Evolutionary conservation across 2,329 filamentous ascomycete species (phyloP), one percentile per base, ranked within the genome.

Genomic region (Colletotrichum paranaense): DNA sequence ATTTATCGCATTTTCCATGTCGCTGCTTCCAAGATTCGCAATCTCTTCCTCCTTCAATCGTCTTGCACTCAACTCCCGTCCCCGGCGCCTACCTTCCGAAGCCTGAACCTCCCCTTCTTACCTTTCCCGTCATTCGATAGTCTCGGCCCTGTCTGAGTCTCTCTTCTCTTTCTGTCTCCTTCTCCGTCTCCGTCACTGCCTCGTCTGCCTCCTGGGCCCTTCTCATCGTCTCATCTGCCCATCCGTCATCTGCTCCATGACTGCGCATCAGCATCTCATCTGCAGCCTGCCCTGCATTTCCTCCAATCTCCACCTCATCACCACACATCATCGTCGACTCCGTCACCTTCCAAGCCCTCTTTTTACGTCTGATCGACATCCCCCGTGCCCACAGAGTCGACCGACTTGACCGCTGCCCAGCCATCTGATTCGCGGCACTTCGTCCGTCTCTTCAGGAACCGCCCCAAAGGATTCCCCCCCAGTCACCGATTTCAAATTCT

Each of bases 31-130:
- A 38, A 74, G 42, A 68, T 74, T 74, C 56, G 75, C 72, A 74
- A 76, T 75, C 66, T 73, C 75, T 60, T 38, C 58, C 49, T 64
- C 35, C 56, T 24, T 68, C 68, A 59, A 65, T 65, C 67, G 46
- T 32, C 63, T n/a, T 66, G 12, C 14, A 19, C 22, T 16, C 19
- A 26, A 12, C 53, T 56, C 19, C 32, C 32, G 32, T 35, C 32
- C 53, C 55, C 58, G 28, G 53, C 66, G 26, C n/a, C 32, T 22
- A 55, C 11, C n/a, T 28, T 7, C 19, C n/a, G 8, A 42, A 19
- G 5, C n/a, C 42, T n/a, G 42, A 49, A 49, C 19, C 19, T 42
- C 19, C 19, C 7, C 42, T 19, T 19, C 42, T 19, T 19, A 16
- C 28, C 52, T 58, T 35, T 32, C 2, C 4, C 32, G 32, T 35